Percentiles rank a stretch among this genome's conserved stretches.
phyloP scores from a whole-genome alignment of 192 early-diverging fungal species.

The Dissophora ornata region DNA sequence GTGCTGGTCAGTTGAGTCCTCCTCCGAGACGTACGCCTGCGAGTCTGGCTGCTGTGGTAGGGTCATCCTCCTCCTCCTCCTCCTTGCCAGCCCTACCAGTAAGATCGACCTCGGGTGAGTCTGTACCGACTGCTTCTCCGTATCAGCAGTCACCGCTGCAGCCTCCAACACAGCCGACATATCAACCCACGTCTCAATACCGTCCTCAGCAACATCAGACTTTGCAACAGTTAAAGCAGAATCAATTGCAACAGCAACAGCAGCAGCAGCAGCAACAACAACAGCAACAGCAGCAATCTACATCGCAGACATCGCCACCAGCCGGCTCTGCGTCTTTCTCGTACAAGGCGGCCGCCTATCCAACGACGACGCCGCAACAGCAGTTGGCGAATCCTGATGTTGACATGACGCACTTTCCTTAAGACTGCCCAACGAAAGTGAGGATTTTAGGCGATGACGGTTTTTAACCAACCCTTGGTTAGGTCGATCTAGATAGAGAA shows the following conservation, averaged over 20 bases:
- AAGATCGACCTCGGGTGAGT: neutral
- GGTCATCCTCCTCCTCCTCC: neutral
- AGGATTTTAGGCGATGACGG: too few relatives aligned
- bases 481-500: too few relatives aligned
- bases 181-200: conserved; percentile 20
- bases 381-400: conserved; percentile 30
- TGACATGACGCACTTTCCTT: conserved; percentile 32
- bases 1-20: neutral
- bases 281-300: conserved; percentile 3
- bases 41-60: neutral
- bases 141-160: conserved; percentile 1
- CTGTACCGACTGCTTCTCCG: neutral
- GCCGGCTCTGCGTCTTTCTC: neutral
- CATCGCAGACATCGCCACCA: neutral
- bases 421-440: too few relatives aligned
- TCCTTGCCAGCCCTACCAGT: neutral
- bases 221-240: conserved; percentile 16
- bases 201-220: conserved; percentile 23
- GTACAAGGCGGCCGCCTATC: neutral
- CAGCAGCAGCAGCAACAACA: neutral
- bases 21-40: conserved; percentile 12
- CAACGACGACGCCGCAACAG: conserved; percentile 14
- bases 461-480: too few relatives aligned
- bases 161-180: neutral
- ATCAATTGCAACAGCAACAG: neutral